Percentiles rank a stretch among this genome's conserved stretches.
These are phyloP conservation scores for Rhizoctonia solani DNA, from an alignment of 1,284 basidiomycete species.

Conservation along the genomic window DNA sequence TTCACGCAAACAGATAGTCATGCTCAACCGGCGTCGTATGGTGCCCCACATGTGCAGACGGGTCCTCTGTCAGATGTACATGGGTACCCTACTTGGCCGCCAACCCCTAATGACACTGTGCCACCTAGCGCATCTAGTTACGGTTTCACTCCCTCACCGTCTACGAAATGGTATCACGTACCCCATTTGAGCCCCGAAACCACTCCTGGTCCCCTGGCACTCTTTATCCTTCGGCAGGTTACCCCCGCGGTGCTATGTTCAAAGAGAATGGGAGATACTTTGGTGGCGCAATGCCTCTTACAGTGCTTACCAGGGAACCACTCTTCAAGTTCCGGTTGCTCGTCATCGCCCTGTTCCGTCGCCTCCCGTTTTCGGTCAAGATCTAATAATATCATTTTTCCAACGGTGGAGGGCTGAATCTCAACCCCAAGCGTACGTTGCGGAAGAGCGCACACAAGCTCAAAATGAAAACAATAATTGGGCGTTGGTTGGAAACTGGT, in stretches of 20 bases:
- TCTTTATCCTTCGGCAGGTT: not conserved
- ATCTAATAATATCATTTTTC: constrained; percentile 16
- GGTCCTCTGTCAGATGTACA: not conserved
- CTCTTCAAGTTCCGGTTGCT: not conserved
- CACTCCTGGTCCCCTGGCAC: constrained; percentile 8
- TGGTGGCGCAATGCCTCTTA: constrained; percentile 7
- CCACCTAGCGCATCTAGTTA: not conserved
- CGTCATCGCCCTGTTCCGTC: constrained; percentile 16
- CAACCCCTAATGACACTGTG: not conserved
- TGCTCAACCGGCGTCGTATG: not conserved
- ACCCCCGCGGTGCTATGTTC: not conserved
- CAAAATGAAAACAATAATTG: not conserved
- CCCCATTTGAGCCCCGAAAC: constrained; percentile 2
- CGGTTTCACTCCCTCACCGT: not conserved
- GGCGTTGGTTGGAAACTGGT: constrained; percentile 30
- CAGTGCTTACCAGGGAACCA: constrained; percentile 8
- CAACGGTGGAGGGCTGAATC: constrained; percentile 2
- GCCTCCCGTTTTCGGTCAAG: constrained; percentile 21
- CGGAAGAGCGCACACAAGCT: not conserved
- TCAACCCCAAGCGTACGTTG: not conserved
- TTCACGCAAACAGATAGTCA: not conserved
- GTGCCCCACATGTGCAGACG: not conserved
- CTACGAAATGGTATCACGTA: not conserved
- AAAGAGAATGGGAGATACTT: not conserved
- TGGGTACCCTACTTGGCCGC: not conserved